These are phyloP conservation scores for Ceraceosorus guamensis DNA, from an alignment of 1,284 basidiomycete species.

Conservation along the genomic window DNA sequence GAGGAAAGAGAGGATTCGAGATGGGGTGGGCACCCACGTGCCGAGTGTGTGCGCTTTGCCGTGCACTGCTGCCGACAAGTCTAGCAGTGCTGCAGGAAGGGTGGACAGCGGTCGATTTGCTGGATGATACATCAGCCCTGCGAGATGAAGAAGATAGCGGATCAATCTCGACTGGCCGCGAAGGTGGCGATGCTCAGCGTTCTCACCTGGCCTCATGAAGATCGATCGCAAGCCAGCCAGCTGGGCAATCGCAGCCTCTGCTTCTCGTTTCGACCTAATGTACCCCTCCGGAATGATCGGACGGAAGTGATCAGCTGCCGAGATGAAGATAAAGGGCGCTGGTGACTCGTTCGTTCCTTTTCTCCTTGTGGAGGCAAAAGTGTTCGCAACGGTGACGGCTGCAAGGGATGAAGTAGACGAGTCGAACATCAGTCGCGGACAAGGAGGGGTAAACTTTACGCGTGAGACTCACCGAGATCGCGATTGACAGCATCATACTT, in stretches of 20 bases:
- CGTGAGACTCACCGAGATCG: slow-evolving; percentile 67
- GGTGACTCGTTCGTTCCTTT: background rate
- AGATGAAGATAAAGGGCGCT: slow-evolving; percentile 80
- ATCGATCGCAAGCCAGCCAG: slow-evolving; percentile 53
- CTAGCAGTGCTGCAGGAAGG: slow-evolving; percentile 74
- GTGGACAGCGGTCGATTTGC: slow-evolving; percentile 81
- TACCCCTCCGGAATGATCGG: slow-evolving; percentile 78
- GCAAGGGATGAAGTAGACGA: background rate
- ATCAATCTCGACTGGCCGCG: slow-evolving; percentile 15
- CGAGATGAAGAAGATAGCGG: background rate
- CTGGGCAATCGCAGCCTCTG: slow-evolving; percentile 61
- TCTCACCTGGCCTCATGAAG: slow-evolving; percentile 74
- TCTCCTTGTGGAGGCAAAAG: slow-evolving; percentile 43
- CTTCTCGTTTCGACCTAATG: slow-evolving; percentile 81
- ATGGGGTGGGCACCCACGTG: no score
- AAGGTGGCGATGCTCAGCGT: background rate
- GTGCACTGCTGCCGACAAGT: slow-evolving; percentile 53
- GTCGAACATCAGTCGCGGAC: background rate
- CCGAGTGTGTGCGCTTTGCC: no score
- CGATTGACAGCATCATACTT: slow-evolving; percentile 75
- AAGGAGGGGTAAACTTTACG: no score
- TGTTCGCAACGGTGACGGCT: slow-evolving; percentile 42
- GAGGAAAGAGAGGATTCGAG: no score
- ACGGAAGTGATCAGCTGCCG: slow-evolving; percentile 84
- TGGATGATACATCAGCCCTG: slow-evolving; percentile 90